Evolutionary conservation across 2,329 filamentous ascomycete species (phyloP).

Genomic region (Seiridium unicorne): DNA sequence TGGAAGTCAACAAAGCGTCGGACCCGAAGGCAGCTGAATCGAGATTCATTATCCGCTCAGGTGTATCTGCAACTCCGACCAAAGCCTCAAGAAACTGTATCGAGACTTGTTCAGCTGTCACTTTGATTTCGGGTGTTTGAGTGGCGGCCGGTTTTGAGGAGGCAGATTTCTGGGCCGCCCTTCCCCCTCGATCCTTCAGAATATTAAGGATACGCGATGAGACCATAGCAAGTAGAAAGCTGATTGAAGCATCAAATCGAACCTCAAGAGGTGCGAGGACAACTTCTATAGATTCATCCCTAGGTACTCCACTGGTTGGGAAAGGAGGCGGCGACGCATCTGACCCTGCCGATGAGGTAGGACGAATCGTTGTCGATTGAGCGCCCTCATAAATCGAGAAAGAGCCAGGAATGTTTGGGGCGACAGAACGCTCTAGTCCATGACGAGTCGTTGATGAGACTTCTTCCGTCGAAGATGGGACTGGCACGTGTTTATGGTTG

Average conservation of each 20-base stretch:
- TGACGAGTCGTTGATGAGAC: slow-evolving; percentile 3
- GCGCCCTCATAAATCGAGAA: slow-evolving; percentile 50
- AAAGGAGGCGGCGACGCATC: slow-evolving; percentile 9
- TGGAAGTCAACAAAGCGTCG: slow-evolving; percentile 52
- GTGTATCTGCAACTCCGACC: slow-evolving; percentile 48
- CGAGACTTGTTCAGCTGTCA: slow-evolving; percentile 48
- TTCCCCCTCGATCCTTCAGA: slow-evolving; percentile 29
- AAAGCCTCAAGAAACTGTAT: slow-evolving; percentile 56
- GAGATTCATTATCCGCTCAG: slow-evolving; percentile 43
- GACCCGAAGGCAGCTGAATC: slow-evolving; percentile 38
- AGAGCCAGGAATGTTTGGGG: slow-evolving; percentile 58
- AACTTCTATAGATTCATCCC: slow-evolving; percentile 45
- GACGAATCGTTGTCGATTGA: slow-evolving; percentile 19
- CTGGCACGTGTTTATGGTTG: slow-evolving; percentile 41
- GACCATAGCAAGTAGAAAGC: slow-evolving; percentile 52
- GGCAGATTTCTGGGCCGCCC: slow-evolving; percentile 11
- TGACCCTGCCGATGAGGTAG: neutral
- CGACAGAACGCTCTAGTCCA: slow-evolving; percentile 27
- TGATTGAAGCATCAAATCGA: slow-evolving; percentile 56
- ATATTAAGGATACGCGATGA: slow-evolving; percentile 47
- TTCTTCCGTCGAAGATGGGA: slow-evolving; percentile 23
- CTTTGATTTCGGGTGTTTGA: slow-evolving; percentile 37
- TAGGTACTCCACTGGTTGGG: slow-evolving; percentile 10
- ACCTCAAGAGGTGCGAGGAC: slow-evolving; percentile 50
- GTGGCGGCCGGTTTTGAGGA: slow-evolving; percentile 13